Evolutionary conservation across 2,329 filamentous ascomycete genomes (phyloP).

Genomic region (Plectosphaerella plurivora): DNA sequence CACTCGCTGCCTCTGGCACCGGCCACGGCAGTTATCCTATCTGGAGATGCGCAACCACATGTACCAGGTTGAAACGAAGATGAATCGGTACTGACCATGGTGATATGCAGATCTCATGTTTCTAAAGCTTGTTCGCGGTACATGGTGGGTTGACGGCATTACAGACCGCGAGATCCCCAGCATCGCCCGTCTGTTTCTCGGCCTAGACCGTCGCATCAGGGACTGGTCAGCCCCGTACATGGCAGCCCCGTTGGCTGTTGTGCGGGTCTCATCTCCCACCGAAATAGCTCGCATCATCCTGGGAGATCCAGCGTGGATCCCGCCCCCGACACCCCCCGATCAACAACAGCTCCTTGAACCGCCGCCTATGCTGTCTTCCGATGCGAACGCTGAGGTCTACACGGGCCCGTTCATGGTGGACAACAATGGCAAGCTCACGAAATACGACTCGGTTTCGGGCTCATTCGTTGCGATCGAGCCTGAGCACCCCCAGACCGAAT

Average conservation of each 20-base stretch:
- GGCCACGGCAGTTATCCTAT: no score
- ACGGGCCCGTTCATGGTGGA: background rate
- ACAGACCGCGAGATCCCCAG: constrained; percentile 39
- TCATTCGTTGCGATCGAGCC: background rate
- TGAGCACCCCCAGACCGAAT: background rate
- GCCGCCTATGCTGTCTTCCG: background rate
- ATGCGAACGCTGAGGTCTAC: background rate
- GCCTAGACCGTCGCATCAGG: background rate
- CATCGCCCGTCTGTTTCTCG: constrained; percentile 26
- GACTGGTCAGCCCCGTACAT: constrained; percentile 15
- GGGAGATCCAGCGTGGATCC: constrained; percentile 37
- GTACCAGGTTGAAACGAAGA: no score
- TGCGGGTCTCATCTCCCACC: constrained; percentile 23
- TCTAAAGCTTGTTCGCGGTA: constrained; percentile 31
- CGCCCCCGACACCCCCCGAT: constrained; percentile 11
- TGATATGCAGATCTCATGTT: constrained; percentile 34
- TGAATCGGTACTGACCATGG: no score
- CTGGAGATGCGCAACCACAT: no score
- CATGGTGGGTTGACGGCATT: constrained; percentile 50
- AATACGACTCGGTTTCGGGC: background rate
- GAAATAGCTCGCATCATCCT: constrained; percentile 37
- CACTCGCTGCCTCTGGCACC: no score
- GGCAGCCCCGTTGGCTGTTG: constrained; percentile 33
- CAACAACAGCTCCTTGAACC: background rate
- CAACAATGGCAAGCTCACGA: constrained; percentile 1